phyloP scores from a whole-genome alignment of 2,329 filamentous ascomycete genomes.

The Macrophomina pseudophaseolina region DNA sequence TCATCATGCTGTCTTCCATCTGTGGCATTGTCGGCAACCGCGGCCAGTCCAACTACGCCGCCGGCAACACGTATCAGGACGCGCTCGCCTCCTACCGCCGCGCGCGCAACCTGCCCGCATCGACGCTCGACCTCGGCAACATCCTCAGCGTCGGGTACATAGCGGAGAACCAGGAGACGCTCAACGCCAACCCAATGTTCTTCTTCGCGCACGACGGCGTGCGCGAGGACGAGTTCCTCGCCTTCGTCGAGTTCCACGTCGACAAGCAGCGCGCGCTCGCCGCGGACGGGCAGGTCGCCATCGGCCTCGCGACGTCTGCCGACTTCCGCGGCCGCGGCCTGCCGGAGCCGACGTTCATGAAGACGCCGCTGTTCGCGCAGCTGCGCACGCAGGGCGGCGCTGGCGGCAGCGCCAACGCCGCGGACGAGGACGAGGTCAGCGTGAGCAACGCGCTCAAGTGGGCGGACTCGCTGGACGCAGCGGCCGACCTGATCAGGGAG shows the following conservation, averaged over 20 bases:
- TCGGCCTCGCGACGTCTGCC: conserved; percentile 30
- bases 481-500: background rate
- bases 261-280: conserved; percentile 22
- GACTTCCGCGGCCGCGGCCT: conserved; percentile 29
- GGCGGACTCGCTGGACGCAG: conserved; percentile 23
- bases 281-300: conserved; percentile 30
- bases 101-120: conserved; percentile 27
- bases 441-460: conserved; percentile 8
- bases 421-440: conserved; percentile 1
- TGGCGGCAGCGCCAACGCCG: conserved; percentile 2
- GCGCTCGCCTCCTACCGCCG: conserved; percentile 33
- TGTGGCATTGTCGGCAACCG: conserved; percentile 28
- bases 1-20: conserved; percentile 34
- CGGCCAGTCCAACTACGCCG: conserved; percentile 36
- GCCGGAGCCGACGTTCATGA: conserved; percentile 30
- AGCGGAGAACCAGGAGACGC: conserved; percentile 3
- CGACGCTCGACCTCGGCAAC: conserved; percentile 30
- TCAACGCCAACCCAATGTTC: background rate
- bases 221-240: conserved; percentile 30
- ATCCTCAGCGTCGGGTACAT: conserved; percentile 34
- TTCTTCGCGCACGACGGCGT: conserved; percentile 28
- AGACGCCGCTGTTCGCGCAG: conserved; percentile 17
- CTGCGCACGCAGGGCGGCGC: conserved; percentile 23
- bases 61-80: conserved; percentile 39
- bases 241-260: conserved; percentile 32